Evolutionary conservation across 1,139 yeast species (phyloP), one percentile per base, ranked within the genome.

Genomic region (Meyerozyma elateridarum): DNA sequence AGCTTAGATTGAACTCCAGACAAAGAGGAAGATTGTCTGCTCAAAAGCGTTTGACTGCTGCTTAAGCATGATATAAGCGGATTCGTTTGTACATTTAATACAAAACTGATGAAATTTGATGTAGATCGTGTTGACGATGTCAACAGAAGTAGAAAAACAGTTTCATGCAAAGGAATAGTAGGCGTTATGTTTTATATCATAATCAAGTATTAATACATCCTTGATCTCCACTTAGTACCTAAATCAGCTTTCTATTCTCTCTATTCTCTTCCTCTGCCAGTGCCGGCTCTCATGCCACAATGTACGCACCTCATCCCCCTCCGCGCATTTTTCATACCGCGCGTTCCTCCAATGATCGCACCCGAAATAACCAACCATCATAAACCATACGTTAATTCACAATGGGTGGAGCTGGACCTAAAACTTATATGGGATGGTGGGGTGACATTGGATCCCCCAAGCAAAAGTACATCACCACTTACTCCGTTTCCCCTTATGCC

Each of bases 371-470:
- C 18, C 15, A 17, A 24, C 17, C 27, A 24, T 9, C 27, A 22
- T 14, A 22, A 9, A 24, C 15, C 15, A 24, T 19, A 8, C n/a
- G n/a, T n/a, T n/a, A n/a, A n/a, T n/a, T n/a, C 40, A 48, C 27
- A 51, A 79, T 79, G 87, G 83, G 71, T 52, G 85, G 84, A 58
- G 78, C 79, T 59, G 77, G 78, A 52, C 81, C 83, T 56, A 78
- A 76, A 54, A 59, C 89, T 54, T 88, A 84, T 58, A 79, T 85
- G 89, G 97, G 97, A 54, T 88, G 96, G 96, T 88, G 97, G 97
- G 96, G 96, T 57, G 61, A 70, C 68, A 61, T 78, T 51, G 88
- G 94, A 43, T 73, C 85, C 62, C 93, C 94, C 57, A 76, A 76
- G 57, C 97, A 89, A 72, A 88, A 85, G 66, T 81, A 85, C 62